A percentile compares a stretch with the other conserved stretches of the same genome.
Conservation (phyloP, 306 rosid species). For the Cajanus cajan region DNA sequence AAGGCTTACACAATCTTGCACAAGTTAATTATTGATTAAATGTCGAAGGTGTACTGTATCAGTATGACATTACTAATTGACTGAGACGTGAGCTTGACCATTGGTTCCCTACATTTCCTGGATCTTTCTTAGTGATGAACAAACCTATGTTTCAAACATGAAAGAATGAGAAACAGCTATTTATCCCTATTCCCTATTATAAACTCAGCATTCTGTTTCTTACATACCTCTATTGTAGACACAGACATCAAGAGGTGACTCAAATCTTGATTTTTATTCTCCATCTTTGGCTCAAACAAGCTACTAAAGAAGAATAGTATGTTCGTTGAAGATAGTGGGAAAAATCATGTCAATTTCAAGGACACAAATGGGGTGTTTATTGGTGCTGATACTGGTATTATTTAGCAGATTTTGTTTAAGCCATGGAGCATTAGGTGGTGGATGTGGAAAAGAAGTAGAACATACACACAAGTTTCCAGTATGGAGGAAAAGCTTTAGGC, state of each 20-base stretch:
- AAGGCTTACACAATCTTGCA: background rate
- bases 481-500: constrained; percentile 26
- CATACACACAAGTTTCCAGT: constrained; percentile 26
- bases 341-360: constrained; percentile 50
- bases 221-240: background rate
- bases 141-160: background rate
- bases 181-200: too few relatives aligned
- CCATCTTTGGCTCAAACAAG: background rate
- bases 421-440: constrained; percentile 41
- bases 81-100: constrained; percentile 9
- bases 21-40: background rate
- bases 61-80: background rate
- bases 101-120: background rate
- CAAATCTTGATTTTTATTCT: background rate
- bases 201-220: background rate
- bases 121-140: background rate
- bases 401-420: constrained; percentile 43
- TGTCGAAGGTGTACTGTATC: background rate
- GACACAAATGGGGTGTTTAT: constrained; percentile 33
- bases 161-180: background rate
- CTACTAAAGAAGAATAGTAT: background rate
- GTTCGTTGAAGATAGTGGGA: background rate
- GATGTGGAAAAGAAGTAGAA: constrained; percentile 27
- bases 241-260: too few relatives aligned
- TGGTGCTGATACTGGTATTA: constrained; percentile 45